A percentile compares a stretch with the other conserved stretches of the same genome.
Conservation (phyloP, 1,139 yeast species). For the Hyphopichia pseudoburtonii region DNA sequence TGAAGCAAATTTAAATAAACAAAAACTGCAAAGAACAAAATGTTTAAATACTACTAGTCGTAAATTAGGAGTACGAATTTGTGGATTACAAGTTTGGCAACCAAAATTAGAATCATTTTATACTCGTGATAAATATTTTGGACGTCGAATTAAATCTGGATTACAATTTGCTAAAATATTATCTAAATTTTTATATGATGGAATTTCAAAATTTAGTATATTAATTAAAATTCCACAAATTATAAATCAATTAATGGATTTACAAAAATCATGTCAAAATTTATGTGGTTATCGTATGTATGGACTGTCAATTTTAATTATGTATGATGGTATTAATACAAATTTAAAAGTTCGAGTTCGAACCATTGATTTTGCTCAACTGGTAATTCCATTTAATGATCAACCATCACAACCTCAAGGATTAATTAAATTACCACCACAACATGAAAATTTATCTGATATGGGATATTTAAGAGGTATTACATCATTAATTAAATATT, state of each 20-base stretch:
- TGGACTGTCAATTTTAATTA: constrained; percentile 83
- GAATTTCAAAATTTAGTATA: constrained; percentile 56
- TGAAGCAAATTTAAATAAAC: constrained; percentile 74
- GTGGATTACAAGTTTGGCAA: constrained; percentile 83
- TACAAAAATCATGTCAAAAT: constrained; percentile 52
- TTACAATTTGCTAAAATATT: constrained; percentile 72
- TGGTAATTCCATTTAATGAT: constrained; percentile 61
- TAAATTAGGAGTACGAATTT: constrained; percentile 82
- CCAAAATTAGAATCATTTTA: constrained; percentile 43
- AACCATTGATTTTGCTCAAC: constrained; percentile 94
- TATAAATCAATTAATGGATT: constrained; percentile 56
- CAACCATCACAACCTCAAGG: background rate
- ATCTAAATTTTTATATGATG: constrained; percentile 79
- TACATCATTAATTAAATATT: constrained; percentile 61
- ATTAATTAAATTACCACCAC: constrained; percentile 49
- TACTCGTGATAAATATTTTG: constrained; percentile 87
- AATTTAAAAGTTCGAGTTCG: constrained; percentile 51
- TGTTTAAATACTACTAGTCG: constrained; percentile 82
- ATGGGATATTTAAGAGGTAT: constrained; percentile 85
- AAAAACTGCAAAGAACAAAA: constrained; percentile 75
- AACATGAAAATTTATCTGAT: constrained; percentile 64
- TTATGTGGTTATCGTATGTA: constrained; percentile 85
- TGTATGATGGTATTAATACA: constrained; percentile 72
- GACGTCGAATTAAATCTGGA: constrained; percentile 76
- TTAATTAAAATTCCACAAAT: constrained; percentile 68